Percentiles rank a stretch among this genome's conserved stretches.
Conservation (phyloP, 1,284 basidiomycete species). For the Ganoderma resinaceum region DNA sequence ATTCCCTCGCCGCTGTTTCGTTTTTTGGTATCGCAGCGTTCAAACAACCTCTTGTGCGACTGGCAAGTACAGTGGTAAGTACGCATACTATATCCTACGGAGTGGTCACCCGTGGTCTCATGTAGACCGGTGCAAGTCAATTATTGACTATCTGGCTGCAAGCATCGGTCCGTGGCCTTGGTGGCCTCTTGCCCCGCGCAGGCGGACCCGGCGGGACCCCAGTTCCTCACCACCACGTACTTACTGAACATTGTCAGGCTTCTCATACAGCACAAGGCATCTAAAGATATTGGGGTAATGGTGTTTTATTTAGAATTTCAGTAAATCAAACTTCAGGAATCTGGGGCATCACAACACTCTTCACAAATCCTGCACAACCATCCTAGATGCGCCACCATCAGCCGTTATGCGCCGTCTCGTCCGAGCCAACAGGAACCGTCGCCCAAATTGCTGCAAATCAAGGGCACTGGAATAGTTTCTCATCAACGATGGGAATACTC, state of each 20-base stretch:
- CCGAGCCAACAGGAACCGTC: conserved; percentile 62
- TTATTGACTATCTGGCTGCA: too few species aligned
- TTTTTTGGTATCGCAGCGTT: not conserved
- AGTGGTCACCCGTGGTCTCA: not conserved
- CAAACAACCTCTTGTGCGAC: not conserved
- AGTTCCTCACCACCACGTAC: too few species aligned
- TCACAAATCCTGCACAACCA: not conserved
- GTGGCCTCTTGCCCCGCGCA: too few species aligned
- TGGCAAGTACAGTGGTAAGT: not conserved
- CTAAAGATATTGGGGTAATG: not conserved
- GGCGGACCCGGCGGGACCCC: too few species aligned
- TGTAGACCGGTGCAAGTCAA: not conserved
- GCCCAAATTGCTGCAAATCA: conserved; percentile 50
- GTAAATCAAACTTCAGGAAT: not conserved
- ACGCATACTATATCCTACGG: not conserved
- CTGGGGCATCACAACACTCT: not conserved
- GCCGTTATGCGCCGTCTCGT: conserved; percentile 64
- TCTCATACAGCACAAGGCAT: too few species aligned
- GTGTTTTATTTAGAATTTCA: too few species aligned
- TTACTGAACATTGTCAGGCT: too few species aligned
- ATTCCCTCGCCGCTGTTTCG: not conserved
- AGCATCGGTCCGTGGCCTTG: too few species aligned
- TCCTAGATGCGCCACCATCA: conserved; percentile 66
- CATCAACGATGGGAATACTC: conserved; percentile 36
- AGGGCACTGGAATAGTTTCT: not conserved